Evolutionary conservation across 75 land plant genomes (phyloP).

Genomic region (Picea sitchensis): DNA sequence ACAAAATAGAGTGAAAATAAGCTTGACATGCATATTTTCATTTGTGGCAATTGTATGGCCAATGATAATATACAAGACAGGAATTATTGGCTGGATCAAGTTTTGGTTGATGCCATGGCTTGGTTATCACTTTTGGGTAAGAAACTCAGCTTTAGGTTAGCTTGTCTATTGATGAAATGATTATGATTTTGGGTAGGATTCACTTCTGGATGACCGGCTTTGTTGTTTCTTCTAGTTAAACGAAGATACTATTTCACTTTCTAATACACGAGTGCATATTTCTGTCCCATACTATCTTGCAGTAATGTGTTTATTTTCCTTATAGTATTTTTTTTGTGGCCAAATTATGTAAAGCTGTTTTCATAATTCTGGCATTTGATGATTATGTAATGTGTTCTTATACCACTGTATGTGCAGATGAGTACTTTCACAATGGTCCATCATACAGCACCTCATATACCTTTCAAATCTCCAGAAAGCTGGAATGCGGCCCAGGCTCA

Average conservation of each 20-base stretch:
- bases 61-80: conserved; percentile 73
- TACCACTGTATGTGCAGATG: conserved; percentile 51
- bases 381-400: not conserved
- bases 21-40: conserved; percentile 91
- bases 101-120: conserved; percentile 98
- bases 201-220: not conserved
- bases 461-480: conserved; percentile 66
- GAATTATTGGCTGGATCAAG: conserved; percentile 84
- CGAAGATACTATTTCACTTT: not conserved
- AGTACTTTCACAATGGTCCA: conserved; percentile 98
- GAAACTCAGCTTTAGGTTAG: not conserved
- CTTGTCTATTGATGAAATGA: not conserved
- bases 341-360: not conserved
- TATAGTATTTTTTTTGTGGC: not conserved
- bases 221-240: not conserved
- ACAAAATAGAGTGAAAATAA: conserved; percentile 72
- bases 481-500: conserved; percentile 94
- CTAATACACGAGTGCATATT: not conserved
- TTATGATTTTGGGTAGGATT: not conserved
- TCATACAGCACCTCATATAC: conserved; percentile 97
- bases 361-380: not conserved
- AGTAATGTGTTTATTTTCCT: not conserved
- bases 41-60: conserved; percentile 97
- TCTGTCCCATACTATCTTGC: not conserved
- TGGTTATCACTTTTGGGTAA: conserved; percentile 97